phyloP scores from a whole-genome alignment of 352 stramenopile species.

The Globisporangium orthogonon region DNA sequence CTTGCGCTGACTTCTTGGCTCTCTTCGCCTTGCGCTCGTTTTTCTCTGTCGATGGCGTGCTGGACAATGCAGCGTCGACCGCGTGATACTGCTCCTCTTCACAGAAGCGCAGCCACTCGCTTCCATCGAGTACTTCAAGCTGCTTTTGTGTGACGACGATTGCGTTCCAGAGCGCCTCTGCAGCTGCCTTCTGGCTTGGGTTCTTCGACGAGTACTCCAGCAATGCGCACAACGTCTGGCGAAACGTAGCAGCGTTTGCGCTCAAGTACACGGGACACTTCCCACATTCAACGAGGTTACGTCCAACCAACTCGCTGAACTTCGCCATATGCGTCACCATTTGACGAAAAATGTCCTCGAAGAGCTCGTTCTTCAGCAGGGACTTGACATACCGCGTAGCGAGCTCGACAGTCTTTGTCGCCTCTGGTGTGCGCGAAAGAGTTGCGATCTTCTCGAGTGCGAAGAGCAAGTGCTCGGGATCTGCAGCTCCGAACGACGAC shows the following conservation, averaged over 20 bases:
- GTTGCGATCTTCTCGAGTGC: conserved; percentile 51
- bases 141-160: conserved; percentile 32
- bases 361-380: conserved; percentile 41
- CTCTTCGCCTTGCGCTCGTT: conserved; percentile 11
- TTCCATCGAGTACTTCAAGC: conserved; percentile 47
- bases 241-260: conserved; percentile 43
- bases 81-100: conserved; percentile 53
- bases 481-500: conserved; percentile 28
- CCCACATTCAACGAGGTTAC: conserved; percentile 1
- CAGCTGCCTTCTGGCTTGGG: conserved; percentile 14
- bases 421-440: conserved; percentile 1
- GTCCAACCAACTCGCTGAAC: conserved; percentile 17
- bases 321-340: conserved; percentile 16
- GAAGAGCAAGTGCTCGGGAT: conserved; percentile 46
- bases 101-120: conserved; percentile 66
- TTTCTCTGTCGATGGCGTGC: conserved; percentile 3
- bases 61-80: conserved; percentile 33
- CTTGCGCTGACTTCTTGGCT: conserved; percentile 12
- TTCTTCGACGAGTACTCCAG: conserved; percentile 4
- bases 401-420: conserved; percentile 16
- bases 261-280: conserved; percentile 38
- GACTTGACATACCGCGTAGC: conserved; percentile 49
- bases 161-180: conserved; percentile 30
- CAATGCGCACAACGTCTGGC: conserved; percentile 20
- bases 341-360: conserved; percentile 20